Evolutionary conservation across 352 stramenopile species (phyloP), one percentile per base, ranked within the genome.

Genomic region (Globisporangium abappressorium): DNA sequence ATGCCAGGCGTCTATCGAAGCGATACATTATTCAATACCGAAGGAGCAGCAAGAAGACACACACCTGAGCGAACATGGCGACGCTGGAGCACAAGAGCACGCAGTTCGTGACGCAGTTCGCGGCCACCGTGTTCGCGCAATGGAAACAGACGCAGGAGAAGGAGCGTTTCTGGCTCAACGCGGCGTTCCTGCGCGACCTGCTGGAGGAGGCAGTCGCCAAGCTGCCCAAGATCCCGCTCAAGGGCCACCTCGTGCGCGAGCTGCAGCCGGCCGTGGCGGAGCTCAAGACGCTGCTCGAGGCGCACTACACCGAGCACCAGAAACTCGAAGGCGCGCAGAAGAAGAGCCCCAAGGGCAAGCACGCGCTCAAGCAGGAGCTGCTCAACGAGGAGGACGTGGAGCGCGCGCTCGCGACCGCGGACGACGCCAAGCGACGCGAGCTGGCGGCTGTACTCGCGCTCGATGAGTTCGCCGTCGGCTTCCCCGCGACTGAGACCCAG

Each of bases 191-290:
- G 60, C 74, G 64, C 59, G 34, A 61, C 4, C 66, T 82, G 43
- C 71, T 91, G n/a, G 74, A 91, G 63, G 81, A 90, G 38, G 81
- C 78, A 2, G 72, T 80, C 38, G 79, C 83, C 57, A 91, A 91
- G 71, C 70, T 91, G 64, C 83, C 83, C 30, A 70, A 65, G 63
- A 71, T 73, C 3, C 62, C 77, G 60, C 74, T 91, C 55, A 85
- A 89, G 64, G 62, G 62, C 33, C 71, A 82, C 22, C 66, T 91
- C 28, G 49, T 64, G 36, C 76, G 78, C 57, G 78, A 91, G 43
- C 57, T 89, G 28, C 28, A 61, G 41, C 7, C 59, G 14, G 72
- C 72, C 26, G 70, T 69, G 57, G 49, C 61, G 15, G 66, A 71
- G 41, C 65, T 91, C 34, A 72, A 66, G 54, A 36, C 26, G 24